phyloP scores from a whole-genome alignment of 2,329 filamentous ascomycete species.

The Fusarium sororula region DNA sequence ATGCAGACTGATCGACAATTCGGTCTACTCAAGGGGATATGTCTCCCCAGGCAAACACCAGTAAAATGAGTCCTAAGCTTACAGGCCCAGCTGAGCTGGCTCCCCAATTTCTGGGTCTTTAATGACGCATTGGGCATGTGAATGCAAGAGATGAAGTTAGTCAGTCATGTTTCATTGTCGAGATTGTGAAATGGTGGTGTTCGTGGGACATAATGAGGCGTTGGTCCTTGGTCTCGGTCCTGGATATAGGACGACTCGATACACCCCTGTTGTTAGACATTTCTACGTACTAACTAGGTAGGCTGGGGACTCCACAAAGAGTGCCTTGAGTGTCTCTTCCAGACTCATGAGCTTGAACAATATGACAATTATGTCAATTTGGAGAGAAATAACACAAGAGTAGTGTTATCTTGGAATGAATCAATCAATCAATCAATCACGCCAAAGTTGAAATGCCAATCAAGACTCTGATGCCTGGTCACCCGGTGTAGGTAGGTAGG shows the following conservation, averaged over 20 bases:
- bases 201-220: conserved; percentile 17
- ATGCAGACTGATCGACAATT: conserved; percentile 13
- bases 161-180: background rate
- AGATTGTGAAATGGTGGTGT: conserved; percentile 13
- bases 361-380: background rate
- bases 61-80: conserved; percentile 3
- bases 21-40: background rate
- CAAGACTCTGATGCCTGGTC: background rate
- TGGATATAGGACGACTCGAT: conserved; percentile 12
- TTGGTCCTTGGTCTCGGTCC: background rate
- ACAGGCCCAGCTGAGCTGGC: background rate
- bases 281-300: background rate
- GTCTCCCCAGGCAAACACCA: background rate
- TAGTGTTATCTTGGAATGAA: background rate
- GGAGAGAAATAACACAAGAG: background rate
- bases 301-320: conserved; percentile 22
- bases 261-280: conserved; percentile 15
- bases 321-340: conserved; percentile 15
- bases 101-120: conserved; percentile 8
- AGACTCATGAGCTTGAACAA: background rate
- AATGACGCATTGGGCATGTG: conserved; percentile 8
- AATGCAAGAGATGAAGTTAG: background rate
- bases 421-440: background rate
- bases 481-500: background rate
- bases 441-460: background rate